These are phyloP conservation scores for Epichloe glyceriae DNA, from an alignment of 2,329 filamentous ascomycete species.

Conservation along the genomic window DNA sequence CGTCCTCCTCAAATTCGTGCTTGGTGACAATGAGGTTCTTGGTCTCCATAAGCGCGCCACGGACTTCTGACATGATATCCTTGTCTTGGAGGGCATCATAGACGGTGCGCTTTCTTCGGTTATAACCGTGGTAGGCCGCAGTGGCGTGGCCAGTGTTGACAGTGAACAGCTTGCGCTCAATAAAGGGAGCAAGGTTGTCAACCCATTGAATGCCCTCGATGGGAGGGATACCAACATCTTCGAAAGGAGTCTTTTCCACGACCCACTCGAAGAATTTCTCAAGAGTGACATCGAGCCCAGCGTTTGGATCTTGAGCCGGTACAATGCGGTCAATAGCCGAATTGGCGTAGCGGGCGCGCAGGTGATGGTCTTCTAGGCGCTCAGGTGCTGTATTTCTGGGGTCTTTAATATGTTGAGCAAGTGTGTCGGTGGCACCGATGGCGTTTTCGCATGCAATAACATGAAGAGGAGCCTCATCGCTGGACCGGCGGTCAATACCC, in stretches of 20 bases:
- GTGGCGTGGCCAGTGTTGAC: conserved; percentile 98
- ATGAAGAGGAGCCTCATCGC: conserved; percentile 53
- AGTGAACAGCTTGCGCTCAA: conserved; percentile 98
- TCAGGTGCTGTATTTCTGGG: conserved; percentile 57
- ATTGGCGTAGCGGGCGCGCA: conserved; percentile 84
- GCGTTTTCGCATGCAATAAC: conserved; percentile 98
- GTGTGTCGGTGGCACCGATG: conserved; percentile 83
- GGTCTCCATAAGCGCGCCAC: conserved; percentile 71
- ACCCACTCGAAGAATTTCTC: conserved; percentile 99
- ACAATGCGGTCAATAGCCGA: conserved; percentile 98
- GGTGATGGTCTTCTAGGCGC: conserved; percentile 53
- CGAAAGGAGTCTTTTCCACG: conserved; percentile 78
- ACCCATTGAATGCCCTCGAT: conserved; percentile 92
- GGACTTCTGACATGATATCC: conserved; percentile 67
- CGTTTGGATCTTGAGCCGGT: conserved; percentile 68
- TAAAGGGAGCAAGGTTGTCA: conserved; percentile 80
- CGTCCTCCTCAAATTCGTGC: conserved; percentile 61
- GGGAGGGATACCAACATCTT: conserved; percentile 47
- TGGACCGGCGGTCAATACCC: conserved; percentile 69
- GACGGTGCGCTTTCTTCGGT: conserved; percentile 73
- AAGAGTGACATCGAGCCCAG: conserved; percentile 81
- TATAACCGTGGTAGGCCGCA: conserved; percentile 88
- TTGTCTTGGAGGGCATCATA: conserved; percentile 77
- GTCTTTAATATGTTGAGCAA: conserved; percentile 68
- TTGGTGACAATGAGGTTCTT: conserved; percentile 75